Conservation (phyloP, 1,284 basidiomycete species). For the Peniophora sp. region DNA sequence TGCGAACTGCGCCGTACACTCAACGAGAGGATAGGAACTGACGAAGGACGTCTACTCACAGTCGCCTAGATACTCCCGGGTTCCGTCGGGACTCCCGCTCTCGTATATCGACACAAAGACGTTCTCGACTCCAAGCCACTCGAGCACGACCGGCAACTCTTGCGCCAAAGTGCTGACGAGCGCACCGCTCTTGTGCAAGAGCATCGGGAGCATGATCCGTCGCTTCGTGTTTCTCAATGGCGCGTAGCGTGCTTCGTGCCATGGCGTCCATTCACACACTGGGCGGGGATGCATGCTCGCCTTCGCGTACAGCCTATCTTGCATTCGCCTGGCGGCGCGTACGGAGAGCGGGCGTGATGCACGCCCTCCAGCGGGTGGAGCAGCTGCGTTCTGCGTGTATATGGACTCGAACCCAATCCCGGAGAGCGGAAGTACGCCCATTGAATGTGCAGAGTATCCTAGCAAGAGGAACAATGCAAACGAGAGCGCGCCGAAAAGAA, state of each 20-base stretch:
- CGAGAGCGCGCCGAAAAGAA: too few species aligned
- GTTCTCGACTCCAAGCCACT: slow-evolving; percentile 7
- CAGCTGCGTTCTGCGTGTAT: too few species aligned
- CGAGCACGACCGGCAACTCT: slow-evolving; percentile 11
- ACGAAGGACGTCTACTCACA: slow-evolving; percentile 1
- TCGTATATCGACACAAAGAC: slow-evolving; percentile 19
- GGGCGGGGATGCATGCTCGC: background rate
- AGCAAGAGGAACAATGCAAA: too few species aligned
- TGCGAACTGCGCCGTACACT: background rate
- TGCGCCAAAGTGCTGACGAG: slow-evolving; percentile 15
- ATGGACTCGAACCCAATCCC: too few species aligned
- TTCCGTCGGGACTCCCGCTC: slow-evolving; percentile 18
- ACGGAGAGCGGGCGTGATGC: too few species aligned
- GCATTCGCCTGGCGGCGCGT: too few species aligned
- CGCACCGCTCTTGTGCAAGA: background rate
- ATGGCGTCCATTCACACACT: background rate
- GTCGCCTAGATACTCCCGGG: slow-evolving; percentile 11
- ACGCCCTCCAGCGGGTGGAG: too few species aligned
- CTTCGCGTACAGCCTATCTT: too few species aligned
- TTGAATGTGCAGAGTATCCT: too few species aligned
- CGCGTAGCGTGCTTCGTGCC: background rate
- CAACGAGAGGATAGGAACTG: slow-evolving; percentile 7
- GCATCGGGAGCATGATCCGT: background rate
- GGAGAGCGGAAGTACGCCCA: too few species aligned
- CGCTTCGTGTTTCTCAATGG: background rate